Conservation (phyloP, 495 filamentous ascomycete species). For the Tuber aestivum region DNA sequence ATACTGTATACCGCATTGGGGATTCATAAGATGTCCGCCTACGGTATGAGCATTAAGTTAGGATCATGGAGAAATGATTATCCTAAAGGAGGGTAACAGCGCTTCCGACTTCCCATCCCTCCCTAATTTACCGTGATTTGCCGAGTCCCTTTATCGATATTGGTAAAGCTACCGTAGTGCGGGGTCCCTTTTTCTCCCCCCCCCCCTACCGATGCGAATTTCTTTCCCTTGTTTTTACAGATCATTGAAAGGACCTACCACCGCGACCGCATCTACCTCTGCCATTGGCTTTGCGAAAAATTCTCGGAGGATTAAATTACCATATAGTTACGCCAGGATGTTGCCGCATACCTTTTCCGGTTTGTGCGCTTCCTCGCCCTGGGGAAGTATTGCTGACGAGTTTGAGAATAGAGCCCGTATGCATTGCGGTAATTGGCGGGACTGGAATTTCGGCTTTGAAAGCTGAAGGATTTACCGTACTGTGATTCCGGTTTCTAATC, state of each 20-base stretch:
- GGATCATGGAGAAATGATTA: neutral
- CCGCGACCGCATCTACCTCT: neutral
- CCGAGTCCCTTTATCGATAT: neutral
- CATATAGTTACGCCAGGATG: constrained; percentile 17
- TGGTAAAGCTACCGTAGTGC: neutral
- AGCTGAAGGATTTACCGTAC: constrained; percentile 58
- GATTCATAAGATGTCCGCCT: neutral
- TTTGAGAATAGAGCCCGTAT: constrained; percentile 58
- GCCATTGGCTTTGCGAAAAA: neutral
- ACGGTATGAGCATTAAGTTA: no score
- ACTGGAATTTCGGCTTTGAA: constrained; percentile 73
- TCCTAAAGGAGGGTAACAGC: neutral
- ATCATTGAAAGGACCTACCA: neutral
- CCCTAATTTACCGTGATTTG: neutral
- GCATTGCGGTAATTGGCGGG: constrained; percentile 93
- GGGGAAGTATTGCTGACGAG: neutral
- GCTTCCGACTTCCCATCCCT: neutral
- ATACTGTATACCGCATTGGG: neutral
- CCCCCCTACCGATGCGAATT: neutral
- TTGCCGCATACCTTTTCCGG: constrained; percentile 27
- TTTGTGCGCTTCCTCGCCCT: constrained; percentile 3
- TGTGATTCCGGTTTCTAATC: neutral
- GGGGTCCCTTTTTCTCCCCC: neutral
- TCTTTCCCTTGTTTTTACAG: neutral
- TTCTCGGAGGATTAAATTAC: neutral